Percentiles rank a stretch among this genome's conserved stretches.
Evolutionary conservation across 2,329 filamentous ascomycete genomes (phyloP).

Genomic region (Hortaea werneckii): DNA sequence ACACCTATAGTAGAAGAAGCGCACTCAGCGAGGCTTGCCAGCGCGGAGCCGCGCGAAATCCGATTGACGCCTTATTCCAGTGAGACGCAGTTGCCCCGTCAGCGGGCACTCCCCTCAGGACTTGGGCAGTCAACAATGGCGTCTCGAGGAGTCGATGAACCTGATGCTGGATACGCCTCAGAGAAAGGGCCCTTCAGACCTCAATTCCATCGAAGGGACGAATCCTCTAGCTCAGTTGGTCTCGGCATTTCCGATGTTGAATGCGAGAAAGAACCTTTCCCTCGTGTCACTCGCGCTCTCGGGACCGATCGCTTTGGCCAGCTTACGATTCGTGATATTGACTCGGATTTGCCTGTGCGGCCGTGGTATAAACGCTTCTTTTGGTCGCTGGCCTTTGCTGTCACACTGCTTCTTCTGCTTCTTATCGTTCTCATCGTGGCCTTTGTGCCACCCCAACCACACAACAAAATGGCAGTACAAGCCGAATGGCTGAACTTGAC

Average conservation of each 20-base stretch:
- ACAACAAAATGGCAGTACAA: constrained; percentile 32
- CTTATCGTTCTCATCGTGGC: constrained; percentile 30
- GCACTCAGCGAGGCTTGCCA: constrained; percentile 16
- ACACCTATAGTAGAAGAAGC: constrained; percentile 22
- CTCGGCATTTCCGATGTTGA: constrained; percentile 7
- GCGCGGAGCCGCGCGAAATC: too few relatives aligned
- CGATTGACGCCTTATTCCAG: too few relatives aligned
- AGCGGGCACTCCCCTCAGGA: not conserved
- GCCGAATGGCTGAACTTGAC: constrained; percentile 74
- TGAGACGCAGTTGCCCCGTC: too few relatives aligned
- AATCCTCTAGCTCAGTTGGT: constrained; percentile 4
- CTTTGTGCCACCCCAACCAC: constrained; percentile 30
- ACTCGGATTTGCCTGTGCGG: constrained; percentile 6
- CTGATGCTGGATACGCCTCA: not conserved
- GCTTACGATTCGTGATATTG: constrained; percentile 19
- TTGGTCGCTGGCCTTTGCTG: constrained; percentile 21
- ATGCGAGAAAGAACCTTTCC: constrained; percentile 12
- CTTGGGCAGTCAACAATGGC: constrained; percentile 11
- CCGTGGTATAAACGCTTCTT: constrained; percentile 21
- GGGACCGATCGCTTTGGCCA: constrained; percentile 20
- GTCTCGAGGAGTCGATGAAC: constrained; percentile 1
- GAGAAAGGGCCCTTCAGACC: constrained; percentile 8
- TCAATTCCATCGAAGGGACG: constrained; percentile 2
- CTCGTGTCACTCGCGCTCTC: constrained; percentile 6
- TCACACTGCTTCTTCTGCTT: constrained; percentile 25